A percentile compares a stretch with the other conserved stretches of the same genome.
Conservation (phyloP, 192 early-diverging fungal species). For the Coemansia sp. region DNA sequence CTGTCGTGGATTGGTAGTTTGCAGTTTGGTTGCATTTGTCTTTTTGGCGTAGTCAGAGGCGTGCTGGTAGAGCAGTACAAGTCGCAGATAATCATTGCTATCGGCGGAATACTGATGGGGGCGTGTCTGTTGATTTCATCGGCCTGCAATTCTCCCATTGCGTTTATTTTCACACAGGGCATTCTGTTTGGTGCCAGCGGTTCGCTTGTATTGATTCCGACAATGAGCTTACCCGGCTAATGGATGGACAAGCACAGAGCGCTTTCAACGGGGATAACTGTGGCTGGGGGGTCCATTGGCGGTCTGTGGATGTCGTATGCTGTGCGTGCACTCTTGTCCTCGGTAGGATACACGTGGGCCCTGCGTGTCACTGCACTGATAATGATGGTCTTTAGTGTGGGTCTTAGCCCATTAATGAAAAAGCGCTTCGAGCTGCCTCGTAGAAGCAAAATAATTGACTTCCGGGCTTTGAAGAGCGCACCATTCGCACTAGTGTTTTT, state of each 20-base stretch:
- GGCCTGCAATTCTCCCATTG: slow-evolving; percentile 56
- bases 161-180: slow-evolving; percentile 70
- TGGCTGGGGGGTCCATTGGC: slow-evolving; percentile 72
- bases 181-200: slow-evolving; percentile 70
- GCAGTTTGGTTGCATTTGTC: slow-evolving; percentile 31
- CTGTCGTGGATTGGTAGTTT: slow-evolving; percentile 40
- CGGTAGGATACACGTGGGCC: slow-evolving; percentile 60
- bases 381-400: slow-evolving; percentile 26
- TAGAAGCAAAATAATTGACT: slow-evolving; percentile 21
- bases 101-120: slow-evolving; percentile 20
- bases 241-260: slow-evolving; percentile 69
- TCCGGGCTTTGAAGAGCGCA: slow-evolving; percentile 13
- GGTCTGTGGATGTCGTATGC: slow-evolving; percentile 64
- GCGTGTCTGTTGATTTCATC: slow-evolving; percentile 23
- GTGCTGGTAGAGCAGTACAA: slow-evolving; percentile 27
- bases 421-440: slow-evolving; percentile 16
- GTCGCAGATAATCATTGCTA: slow-evolving; percentile 14
- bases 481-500: slow-evolving; percentile 14
- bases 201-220: slow-evolving; percentile 56
- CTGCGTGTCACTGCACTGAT: slow-evolving; percentile 67
- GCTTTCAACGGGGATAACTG: slow-evolving; percentile 68
- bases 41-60: slow-evolving; percentile 31
- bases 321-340: slow-evolving; percentile 54
- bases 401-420: slow-evolving; percentile 18
- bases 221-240: slow-evolving; percentile 62